A percentile compares a stretch with the other conserved stretches of the same genome.
These are phyloP conservation scores for Gossypium lobatum DNA, from an alignment of 441 rosid species.

Conservation along the genomic window DNA sequence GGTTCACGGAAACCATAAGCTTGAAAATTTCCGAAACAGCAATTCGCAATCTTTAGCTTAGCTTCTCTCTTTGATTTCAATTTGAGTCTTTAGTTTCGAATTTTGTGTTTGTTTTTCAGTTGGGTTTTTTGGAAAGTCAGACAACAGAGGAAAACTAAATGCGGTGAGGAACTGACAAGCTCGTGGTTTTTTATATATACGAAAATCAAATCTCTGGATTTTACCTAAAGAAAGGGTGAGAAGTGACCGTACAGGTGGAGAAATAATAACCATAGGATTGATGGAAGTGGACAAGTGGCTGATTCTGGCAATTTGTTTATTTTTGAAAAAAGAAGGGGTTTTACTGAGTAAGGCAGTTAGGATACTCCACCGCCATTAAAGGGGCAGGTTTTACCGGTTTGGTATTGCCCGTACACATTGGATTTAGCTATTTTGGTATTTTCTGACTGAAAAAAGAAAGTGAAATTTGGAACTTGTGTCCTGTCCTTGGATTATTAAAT, in stretches of 20 bases:
- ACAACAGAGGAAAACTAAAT: neutral
- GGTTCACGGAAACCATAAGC: conserved; percentile 54
- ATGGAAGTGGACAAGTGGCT: neutral
- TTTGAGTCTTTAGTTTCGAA: neutral
- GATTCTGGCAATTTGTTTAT: neutral
- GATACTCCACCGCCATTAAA: neutral
- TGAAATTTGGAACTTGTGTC: neutral
- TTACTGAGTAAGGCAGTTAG: neutral
- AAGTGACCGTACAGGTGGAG: conserved; percentile 33
- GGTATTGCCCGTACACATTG: neutral
- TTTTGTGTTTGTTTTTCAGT: neutral
- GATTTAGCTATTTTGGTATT: neutral
- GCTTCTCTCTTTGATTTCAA: neutral
- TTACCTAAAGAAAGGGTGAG: neutral
- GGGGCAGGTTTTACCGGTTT: neutral
- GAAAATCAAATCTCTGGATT: conserved; percentile 14
- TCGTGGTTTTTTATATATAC: neutral
- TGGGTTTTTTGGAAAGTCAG: neutral
- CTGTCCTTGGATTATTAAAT: too few species aligned
- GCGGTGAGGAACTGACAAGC: neutral
- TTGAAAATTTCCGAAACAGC: neutral
- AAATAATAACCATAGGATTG: neutral
- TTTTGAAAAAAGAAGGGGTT: neutral
- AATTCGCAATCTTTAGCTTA: neutral
- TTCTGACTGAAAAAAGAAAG: neutral